Evolutionary conservation across 306 rosid genomes (phyloP).

Genomic region (Inga leiocalycina): DNA sequence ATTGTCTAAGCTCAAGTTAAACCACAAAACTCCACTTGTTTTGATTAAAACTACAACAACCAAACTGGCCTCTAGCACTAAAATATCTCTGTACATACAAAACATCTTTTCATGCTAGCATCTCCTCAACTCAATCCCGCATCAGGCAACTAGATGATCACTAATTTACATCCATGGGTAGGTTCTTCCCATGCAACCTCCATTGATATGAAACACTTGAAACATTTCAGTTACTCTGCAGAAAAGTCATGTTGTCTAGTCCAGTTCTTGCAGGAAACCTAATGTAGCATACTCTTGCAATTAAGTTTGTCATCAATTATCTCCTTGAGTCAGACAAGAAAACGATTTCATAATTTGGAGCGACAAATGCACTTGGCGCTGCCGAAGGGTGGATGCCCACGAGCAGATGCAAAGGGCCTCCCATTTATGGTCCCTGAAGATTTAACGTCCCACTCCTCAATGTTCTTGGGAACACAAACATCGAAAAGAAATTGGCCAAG

Average conservation of each 20-base stretch:
- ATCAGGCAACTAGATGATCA: background rate
- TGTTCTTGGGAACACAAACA: slow-evolving; percentile 72
- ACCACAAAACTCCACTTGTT: background rate
- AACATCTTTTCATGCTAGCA: background rate
- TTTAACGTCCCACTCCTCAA: slow-evolving; percentile 79
- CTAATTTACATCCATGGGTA: background rate
- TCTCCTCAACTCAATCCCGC: background rate
- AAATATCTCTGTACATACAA: slow-evolving; percentile 9
- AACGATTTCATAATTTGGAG: slow-evolving; percentile 48
- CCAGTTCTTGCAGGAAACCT: slow-evolving; percentile 5
- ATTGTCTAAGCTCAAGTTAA: background rate
- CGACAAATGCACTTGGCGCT: slow-evolving; percentile 54
- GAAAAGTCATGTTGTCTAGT: background rate
- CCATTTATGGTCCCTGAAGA: slow-evolving; percentile 38
- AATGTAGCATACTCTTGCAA: background rate
- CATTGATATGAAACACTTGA: background rate
- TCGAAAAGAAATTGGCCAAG: slow-evolving; percentile 71
- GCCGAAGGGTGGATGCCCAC: slow-evolving; percentile 42
- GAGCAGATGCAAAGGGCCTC: slow-evolving; percentile 59
- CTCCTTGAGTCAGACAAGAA: background rate
- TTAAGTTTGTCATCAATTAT: background rate
- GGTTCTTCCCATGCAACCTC: background rate
- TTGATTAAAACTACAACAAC: slow-evolving; percentile 1
- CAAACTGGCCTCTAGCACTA: background rate
- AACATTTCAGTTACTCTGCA: background rate